These are phyloP conservation scores for Zygnema cylindricum DNA, from an alignment of 139 green algal genomes.

Conservation along the genomic window DNA sequence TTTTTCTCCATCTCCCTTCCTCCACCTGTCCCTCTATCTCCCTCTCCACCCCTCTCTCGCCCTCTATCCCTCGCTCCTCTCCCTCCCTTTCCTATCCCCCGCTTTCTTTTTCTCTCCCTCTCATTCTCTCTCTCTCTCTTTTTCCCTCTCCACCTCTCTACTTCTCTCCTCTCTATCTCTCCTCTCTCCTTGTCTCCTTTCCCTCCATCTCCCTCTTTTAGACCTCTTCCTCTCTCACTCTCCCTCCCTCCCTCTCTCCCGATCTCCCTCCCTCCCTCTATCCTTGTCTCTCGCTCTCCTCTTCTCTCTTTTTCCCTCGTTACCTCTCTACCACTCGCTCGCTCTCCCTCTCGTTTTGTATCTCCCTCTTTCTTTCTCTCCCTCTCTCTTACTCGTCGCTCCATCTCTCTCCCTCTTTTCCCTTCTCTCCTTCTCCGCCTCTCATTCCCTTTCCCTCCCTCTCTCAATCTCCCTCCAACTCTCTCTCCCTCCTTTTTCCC, in stretches of 20 bases:
- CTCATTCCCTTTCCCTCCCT: background rate
- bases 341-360: background rate
- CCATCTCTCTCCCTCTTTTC: background rate
- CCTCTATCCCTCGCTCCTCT: too few species aligned
- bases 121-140: constrained; percentile 15
- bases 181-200: background rate
- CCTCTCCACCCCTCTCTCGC: too few species aligned
- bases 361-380: background rate
- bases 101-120: constrained; percentile 1
- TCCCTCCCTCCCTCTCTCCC: background rate
- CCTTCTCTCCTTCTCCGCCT: background rate
- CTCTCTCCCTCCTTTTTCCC: background rate
- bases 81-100: constrained; percentile 14
- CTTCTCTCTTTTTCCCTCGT: background rate
- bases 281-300: background rate
- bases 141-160: background rate
- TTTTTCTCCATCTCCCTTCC: too few species aligned
- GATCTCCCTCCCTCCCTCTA: background rate
- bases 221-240: too few species aligned
- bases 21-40: too few species aligned
- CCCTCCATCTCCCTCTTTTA: background rate
- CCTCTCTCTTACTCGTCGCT: background rate
- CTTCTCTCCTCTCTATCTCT: background rate
- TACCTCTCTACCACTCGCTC: background rate
- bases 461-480: background rate